These are phyloP conservation scores for Aspergillus aculeatinus DNA, from an alignment of 2,329 filamentous ascomycete species.

Conservation along the genomic window DNA sequence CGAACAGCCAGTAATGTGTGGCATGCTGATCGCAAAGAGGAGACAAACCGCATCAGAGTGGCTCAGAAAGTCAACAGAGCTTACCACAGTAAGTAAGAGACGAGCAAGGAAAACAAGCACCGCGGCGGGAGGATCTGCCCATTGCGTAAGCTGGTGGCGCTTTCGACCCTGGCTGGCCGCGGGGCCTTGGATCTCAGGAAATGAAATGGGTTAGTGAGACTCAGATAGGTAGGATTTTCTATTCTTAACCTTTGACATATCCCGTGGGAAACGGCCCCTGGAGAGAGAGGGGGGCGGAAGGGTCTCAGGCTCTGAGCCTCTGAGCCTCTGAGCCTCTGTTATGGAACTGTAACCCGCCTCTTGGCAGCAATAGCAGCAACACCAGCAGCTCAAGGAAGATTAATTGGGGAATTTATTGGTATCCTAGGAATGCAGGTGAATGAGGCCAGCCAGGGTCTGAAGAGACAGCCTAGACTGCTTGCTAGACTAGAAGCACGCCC, in stretches of 20 bases:
- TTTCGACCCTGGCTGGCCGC: conserved; percentile 11
- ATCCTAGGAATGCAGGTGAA: not conserved
- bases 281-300: not conserved
- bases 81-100: conserved; percentile 7
- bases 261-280: not conserved
- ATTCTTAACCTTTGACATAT: conserved; percentile 18
- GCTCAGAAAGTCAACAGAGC: not conserved
- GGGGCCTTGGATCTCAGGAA: conserved; percentile 4
- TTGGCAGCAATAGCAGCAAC: not conserved
- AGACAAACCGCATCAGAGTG: conserved; percentile 4
- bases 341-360: not conserved
- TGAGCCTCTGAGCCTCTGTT: not conserved
- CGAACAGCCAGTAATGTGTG: conserved; percentile 13
- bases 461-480: not conserved
- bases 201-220: conserved; percentile 7
- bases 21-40: conserved; percentile 14
- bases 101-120: conserved; percentile 9
- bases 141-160: conserved; percentile 27
- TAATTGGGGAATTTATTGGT: not conserved
- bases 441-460: not conserved
- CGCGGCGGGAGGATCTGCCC: conserved; percentile 11
- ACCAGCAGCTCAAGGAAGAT: no score
- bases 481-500: not conserved
- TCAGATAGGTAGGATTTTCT: conserved; percentile 13
- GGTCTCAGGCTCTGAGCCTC: not conserved